Evolutionary conservation across 345 rosid species (phyloP), one percentile per base, ranked within the genome.

Genomic region (Eucalyptus camaldulensis): DNA sequence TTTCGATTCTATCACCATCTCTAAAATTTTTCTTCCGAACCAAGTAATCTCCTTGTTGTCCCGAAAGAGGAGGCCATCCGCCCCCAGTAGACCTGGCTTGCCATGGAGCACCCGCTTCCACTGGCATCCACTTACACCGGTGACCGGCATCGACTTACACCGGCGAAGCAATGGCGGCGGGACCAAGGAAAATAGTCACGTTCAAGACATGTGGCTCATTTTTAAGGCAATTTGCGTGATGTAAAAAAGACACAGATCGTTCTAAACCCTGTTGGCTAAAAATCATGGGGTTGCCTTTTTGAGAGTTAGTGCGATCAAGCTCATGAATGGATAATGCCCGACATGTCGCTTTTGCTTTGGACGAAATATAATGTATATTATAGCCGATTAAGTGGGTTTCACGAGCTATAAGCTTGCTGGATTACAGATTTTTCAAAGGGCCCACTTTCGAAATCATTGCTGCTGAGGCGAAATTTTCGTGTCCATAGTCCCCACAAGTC

Each of bases 161-260:
- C 80, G 22, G 37, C 2, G 11, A 67, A 67, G 6, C 11, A 53
- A 53, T 0, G 58, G 58, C 1, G 5, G 58, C 25, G 0, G 58
- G 25, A 24, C 24, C 58, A 53, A 53, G 58, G 58, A 53, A 19
- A 53, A 17, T 33, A 21, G 40, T 5, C 44, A 17, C 24, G 80
- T 9, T 31, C 40, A 21, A 33, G 13, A 16, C 22, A 24, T 10
- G 80, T 33, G 80, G 80, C 44, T 69, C 44, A 33, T 69, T 33
- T 69, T 69, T 33, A 21, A 76, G 83, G 83, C 83, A 19, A 22
- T 76, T 44, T 25, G 7, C 83, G 43, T 22, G 83, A 76, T 37
- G 45, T 6, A 40, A 47, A 11, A 76, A 76, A 40, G 15, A 40
- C 47, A 40, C 8, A 53, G 27, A 37, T 76, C 83, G 16, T 37